These are phyloP conservation scores for Nymphaea colorata DNA, from an alignment of 164 flowering plant species.

Conservation along the genomic window DNA sequence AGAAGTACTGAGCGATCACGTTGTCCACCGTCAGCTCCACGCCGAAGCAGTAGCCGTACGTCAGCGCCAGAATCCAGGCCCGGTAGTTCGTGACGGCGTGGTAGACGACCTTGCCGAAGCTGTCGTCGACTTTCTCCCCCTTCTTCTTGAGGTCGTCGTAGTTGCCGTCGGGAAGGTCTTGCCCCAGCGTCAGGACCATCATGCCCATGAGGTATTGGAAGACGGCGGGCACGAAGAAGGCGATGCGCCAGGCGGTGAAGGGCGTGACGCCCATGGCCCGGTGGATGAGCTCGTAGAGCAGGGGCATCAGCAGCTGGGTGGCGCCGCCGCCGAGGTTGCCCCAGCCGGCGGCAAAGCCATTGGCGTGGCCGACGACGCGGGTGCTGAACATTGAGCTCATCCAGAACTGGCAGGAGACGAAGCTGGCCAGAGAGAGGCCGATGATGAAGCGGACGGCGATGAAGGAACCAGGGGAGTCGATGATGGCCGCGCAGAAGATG, in stretches of 20 bases:
- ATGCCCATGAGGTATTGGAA: constrained; percentile 54
- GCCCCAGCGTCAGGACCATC: constrained; percentile 45
- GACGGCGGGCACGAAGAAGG: constrained; percentile 70
- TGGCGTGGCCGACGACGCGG: constrained; percentile 53
- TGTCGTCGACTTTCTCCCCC: constrained; percentile 57
- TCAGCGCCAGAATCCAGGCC: constrained; percentile 72
- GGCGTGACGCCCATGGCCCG: constrained; percentile 26
- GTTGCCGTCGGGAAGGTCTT: constrained; percentile 81
- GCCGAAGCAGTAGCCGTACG: constrained; percentile 82
- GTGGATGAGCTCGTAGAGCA: constrained; percentile 33
- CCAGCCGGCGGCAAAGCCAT: constrained; percentile 79
- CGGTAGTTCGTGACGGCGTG: constrained; percentile 62
- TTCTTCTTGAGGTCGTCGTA: constrained; percentile 31
- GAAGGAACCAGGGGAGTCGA: constrained; percentile 35
- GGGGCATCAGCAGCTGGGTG: constrained; percentile 82
- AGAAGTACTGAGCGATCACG: constrained; percentile 80
- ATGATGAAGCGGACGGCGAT: constrained; percentile 62
- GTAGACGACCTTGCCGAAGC: constrained; percentile 33
- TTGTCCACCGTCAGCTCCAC: constrained; percentile 79
- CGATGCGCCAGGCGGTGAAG: constrained; percentile 77
- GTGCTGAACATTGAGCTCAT: constrained; percentile 86
- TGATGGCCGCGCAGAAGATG: constrained; percentile 37
- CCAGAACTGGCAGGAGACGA: constrained; percentile 87
- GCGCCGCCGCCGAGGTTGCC: constrained; percentile 94
- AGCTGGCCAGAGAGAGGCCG: constrained; percentile 76